Base-by-base conservation (phyloP, 495 filamentous ascomycete genomes). In the Hypoxylon intermedium region DNA sequence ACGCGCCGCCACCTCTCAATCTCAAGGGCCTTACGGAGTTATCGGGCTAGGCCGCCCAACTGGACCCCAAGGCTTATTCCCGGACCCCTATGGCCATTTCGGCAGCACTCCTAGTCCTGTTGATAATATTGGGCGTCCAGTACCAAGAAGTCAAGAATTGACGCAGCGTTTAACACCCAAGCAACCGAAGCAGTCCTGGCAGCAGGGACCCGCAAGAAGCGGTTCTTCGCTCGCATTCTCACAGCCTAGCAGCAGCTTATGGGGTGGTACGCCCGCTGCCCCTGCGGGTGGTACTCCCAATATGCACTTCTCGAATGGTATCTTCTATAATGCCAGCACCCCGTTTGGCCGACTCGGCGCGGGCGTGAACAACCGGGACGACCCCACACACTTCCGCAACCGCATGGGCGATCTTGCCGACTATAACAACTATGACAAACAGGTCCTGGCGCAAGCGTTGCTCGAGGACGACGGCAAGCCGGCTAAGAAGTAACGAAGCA, bases 171-270 rank as follows among this genome's bases (percentile, higher is more conserved):
- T 49, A 5, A 41, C 65, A 7, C 43, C 67, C 2, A 3, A 26
- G 24, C 4, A 26, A 26, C 24, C 4, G 3, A 26, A 7, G 3
- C 24, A 26, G 24, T n/a, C n/a, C n/a, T 26, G 24, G 24, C 24
- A 3, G 7, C 24, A 26, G 7, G 24, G 24, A 7, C n/a, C n/a
- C n/a, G 24, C 7, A 3, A 60, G 38, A 47, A 56, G 40, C 19
- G 28, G 47, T 6, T 75, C 72, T 26, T 46, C 68, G 7, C 54
- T 74, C 30, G 41, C 65, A 13, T 76, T 75, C 49, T 63, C 72
- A 9, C 61, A 75, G 44, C 61, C 69, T 0, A 76, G 72, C 52
- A 76, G 72, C 52, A 77, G 71, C 45, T 53, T 77, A 9, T 68
- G 69, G 23, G 62, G 42, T n/a, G 68, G 72, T 15, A 69, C 72